A percentile compares a stretch with the other conserved stretches of the same genome.
Conservation (phyloP, 148 eudicot species). For the Rheum nobile region DNA sequence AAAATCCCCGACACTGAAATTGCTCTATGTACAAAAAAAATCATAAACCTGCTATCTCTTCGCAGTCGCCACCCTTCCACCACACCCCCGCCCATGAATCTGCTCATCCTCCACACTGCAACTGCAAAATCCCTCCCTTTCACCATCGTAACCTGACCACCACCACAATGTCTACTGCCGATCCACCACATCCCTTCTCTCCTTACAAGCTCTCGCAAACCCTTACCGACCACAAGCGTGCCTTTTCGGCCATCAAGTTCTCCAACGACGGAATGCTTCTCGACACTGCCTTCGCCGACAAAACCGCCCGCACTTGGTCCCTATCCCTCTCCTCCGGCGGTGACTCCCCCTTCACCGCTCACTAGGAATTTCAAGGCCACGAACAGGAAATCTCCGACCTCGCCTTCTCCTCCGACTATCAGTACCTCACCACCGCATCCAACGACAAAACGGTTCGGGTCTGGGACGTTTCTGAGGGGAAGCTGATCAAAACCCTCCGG, state of each 20-base stretch:
- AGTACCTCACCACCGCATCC: constrained; percentile 69
- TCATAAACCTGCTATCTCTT: no score
- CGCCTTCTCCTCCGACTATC: constrained; percentile 72
- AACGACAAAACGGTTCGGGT: constrained; percentile 67
- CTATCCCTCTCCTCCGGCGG: constrained; percentile 14
- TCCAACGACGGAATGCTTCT: constrained; percentile 61
- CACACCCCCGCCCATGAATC: no score
- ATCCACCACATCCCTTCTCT: constrained; percentile 18
- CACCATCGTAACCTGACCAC: background rate
- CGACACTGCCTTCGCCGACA: constrained; percentile 83
- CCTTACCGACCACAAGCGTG: constrained; percentile 66
- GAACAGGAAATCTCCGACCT: constrained; percentile 75
- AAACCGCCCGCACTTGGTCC: constrained; percentile 44
- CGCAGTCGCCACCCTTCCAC: no score
- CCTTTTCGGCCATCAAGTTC: constrained; percentile 74
- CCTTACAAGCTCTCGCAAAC: constrained; percentile 72
- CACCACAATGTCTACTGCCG: constrained; percentile 18
- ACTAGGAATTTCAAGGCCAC: constrained; percentile 51
- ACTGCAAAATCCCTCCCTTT: background rate
- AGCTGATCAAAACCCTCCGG: constrained; percentile 47
- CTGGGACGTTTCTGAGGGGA: constrained; percentile 50
- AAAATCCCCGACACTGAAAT: no score
- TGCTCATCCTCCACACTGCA: background rate
- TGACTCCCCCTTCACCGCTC: constrained; percentile 12
- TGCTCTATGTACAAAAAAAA: no score